phyloP scores from a whole-genome alignment of 768 basidiomycete genomes.

The Boletus reticuloceps region DNA sequence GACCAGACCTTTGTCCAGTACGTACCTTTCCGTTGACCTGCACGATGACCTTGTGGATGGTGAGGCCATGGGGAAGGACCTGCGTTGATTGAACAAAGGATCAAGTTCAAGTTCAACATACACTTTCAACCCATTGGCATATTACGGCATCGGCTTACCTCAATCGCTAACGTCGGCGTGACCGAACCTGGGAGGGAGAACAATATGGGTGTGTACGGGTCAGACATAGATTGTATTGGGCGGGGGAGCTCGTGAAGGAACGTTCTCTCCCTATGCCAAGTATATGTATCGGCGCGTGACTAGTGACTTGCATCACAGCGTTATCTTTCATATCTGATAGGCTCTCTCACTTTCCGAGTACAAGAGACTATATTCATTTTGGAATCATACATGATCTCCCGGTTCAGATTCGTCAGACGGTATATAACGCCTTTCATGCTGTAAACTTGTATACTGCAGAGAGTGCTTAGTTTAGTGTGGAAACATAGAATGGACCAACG shows the following conservation, averaged over 20 bases:
- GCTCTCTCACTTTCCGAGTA: too few relatives aligned
- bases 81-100: constrained; percentile 19
- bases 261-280: too few relatives aligned
- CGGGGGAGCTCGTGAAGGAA: too few relatives aligned
- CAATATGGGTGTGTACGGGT: constrained; percentile 47
- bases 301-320: too few relatives aligned
- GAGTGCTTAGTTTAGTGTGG: background rate
- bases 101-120: too few relatives aligned
- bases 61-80: constrained; percentile 67
- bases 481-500: background rate
- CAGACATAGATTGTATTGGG: constrained; percentile 28
- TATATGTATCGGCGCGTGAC: too few relatives aligned
- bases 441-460: constrained; percentile 29
- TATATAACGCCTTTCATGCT: constrained; percentile 12
- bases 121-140: background rate
- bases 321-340: too few relatives aligned
- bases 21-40: constrained; percentile 62
- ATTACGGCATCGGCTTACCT: constrained; percentile 39
- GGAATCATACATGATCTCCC: too few relatives aligned
- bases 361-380: too few relatives aligned
- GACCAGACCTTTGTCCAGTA: background rate
- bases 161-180: constrained; percentile 59
- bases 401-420: too few relatives aligned
- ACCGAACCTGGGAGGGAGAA: constrained; percentile 49
- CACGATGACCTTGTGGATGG: constrained; percentile 64